Percentiles rank a stretch among this genome's conserved stretches.
Conservation (phyloP, 148 eudicot species). For the Heliosperma pusillum region DNA sequence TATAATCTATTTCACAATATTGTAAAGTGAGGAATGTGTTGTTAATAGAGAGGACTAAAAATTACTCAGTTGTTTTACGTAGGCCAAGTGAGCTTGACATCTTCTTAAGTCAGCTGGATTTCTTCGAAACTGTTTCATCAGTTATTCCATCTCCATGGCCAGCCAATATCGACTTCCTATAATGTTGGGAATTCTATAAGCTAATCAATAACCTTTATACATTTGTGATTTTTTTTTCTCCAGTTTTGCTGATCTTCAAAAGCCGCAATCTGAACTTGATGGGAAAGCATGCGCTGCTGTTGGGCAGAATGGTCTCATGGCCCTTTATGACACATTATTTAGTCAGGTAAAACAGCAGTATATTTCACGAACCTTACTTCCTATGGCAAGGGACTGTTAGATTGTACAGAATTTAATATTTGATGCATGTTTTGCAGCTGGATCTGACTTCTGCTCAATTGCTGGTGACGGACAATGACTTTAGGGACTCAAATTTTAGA, state of each 20-base stretch:
- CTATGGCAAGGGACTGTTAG: not conserved
- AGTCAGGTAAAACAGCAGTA: constrained; percentile 56
- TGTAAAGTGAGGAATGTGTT: not conserved
- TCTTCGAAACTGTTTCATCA: not conserved
- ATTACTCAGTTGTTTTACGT: too few species aligned
- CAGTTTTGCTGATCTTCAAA: constrained; percentile 97
- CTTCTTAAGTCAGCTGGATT: not conserved
- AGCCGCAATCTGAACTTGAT: constrained; percentile 90
- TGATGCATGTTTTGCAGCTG: constrained; percentile 51
- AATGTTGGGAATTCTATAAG: not conserved
- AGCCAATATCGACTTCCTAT: not conserved
- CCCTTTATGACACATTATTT: constrained; percentile 86
- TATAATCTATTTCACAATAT: not conserved
- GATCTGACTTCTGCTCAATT: constrained; percentile 93
- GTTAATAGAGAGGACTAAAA: too few species aligned
- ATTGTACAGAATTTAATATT: constrained; percentile 11
- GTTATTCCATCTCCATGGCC: not conserved
- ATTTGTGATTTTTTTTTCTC: constrained; percentile 25
- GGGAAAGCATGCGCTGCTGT: constrained; percentile 99
- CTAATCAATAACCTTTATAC: constrained; percentile 11
- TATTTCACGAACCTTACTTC: constrained; percentile 1
- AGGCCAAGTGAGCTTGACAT: too few species aligned
- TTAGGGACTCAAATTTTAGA: constrained; percentile 77
- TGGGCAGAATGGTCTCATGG: constrained; percentile 98
- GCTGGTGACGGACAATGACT: constrained; percentile 93